Conservation (phyloP, 2,329 filamentous ascomycete genomes). For the Pseudocercospora eumusae region DNA sequence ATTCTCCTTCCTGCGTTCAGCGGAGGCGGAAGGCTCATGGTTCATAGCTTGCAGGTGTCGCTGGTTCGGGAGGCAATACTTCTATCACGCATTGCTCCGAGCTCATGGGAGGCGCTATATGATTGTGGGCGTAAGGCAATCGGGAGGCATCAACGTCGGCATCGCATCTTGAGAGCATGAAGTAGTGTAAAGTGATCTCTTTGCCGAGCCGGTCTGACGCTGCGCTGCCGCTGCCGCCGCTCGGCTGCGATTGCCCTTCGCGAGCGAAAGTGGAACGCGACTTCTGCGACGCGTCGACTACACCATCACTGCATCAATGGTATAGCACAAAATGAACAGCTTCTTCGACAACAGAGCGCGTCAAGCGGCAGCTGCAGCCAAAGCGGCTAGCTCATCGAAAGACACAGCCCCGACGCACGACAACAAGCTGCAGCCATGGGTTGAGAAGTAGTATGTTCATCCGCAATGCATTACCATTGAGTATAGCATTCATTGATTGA, state of each 20-base stretch:
- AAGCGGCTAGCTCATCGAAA: constrained; percentile 71
- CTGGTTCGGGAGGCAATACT: background rate
- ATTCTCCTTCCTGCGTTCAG: constrained; percentile 36
- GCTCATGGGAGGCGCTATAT: constrained; percentile 16
- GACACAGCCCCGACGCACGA: constrained; percentile 63
- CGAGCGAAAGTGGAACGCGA: constrained; percentile 18
- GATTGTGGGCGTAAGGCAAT: background rate
- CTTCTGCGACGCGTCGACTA: constrained; percentile 12
- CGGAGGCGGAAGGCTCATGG: constrained; percentile 41
- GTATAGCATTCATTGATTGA: constrained; percentile 18
- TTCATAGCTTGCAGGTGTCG: constrained; percentile 43
- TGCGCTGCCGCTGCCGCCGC: constrained; percentile 3
- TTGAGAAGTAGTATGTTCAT: constrained; percentile 51
- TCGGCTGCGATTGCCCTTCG: constrained; percentile 13
- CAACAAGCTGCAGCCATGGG: constrained; percentile 82
- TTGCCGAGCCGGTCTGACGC: constrained; percentile 8
- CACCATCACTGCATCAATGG: background rate
- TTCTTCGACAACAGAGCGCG: constrained; percentile 97
- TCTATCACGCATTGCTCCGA: constrained; percentile 25
- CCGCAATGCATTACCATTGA: background rate
- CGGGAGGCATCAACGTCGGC: background rate
- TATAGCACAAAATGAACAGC: constrained; percentile 65
- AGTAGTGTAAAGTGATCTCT: constrained; percentile 1
- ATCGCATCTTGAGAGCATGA: background rate
- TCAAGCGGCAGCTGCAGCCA: constrained; percentile 66